A percentile compares a stretch with the other conserved stretches of the same genome.
Conservation (phyloP, 352 stramenopile species). For the Saprolegnia parasitica region DNA sequence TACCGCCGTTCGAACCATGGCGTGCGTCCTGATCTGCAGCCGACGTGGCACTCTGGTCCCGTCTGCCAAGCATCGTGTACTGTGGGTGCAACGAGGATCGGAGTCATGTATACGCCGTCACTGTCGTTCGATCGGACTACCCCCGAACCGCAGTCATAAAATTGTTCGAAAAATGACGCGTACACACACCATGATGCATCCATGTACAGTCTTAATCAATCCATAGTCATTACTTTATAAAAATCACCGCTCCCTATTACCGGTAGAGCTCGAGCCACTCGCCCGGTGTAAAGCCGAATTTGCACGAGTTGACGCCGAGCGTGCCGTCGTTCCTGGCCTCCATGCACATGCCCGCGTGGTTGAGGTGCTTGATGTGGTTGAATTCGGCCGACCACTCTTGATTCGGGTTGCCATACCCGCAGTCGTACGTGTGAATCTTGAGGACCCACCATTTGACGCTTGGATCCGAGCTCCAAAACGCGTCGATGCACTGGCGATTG, state of each 20-base stretch:
- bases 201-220: no score
- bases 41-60: no score
- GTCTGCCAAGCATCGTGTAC: no score
- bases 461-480: neutral
- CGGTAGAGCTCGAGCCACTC: neutral
- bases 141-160: no score
- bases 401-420: neutral
- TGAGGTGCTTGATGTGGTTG: constrained; percentile 1
- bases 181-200: no score
- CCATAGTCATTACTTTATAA: neutral
- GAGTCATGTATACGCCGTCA: no score
- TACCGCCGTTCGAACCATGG: no score
- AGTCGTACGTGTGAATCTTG: neutral
- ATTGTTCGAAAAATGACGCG: no score
- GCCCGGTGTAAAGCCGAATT: neutral
- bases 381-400: neutral
- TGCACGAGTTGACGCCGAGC: neutral
- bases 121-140: no score
- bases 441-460: neutral
- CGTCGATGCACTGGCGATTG: neutral
- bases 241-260: no score
- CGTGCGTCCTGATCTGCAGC: no score
- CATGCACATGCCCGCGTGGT: neutral
- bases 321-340: neutral
- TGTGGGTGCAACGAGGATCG: no score